Evolutionary conservation across 768 basidiomycete species (phyloP), one percentile per base, ranked within the genome.

Genomic region (Suillus paluster): DNA sequence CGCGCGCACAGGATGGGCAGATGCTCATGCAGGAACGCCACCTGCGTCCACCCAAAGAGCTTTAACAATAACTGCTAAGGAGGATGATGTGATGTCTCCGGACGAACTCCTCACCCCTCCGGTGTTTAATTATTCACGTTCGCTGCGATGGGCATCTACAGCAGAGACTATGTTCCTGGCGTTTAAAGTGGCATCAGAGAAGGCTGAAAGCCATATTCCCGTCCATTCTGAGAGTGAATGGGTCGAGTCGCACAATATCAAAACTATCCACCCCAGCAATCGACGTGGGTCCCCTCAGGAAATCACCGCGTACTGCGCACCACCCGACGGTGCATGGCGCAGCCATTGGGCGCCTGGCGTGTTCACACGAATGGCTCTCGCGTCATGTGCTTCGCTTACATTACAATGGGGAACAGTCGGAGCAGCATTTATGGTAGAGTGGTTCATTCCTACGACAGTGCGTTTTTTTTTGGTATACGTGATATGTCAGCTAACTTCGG

Each of bases 381-480:
- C 72, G 19, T 67, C 71, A 12, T 4, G 62, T 17, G 49, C 63
- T 17, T 66, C 69, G 17, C 55, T 73, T 5, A 50, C 62, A 9
- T 42, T 73, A 34, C 70, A 73, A 61, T 74, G 72, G 73, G 64
- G 60, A 10, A 69, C 70, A 3, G 50, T 65, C 9, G 70, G 72
- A 12, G 68, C 66, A 10, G 71, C 72, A 6, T 39, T 70, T 25
- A 25, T 70, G 15, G 63, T 68, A 17, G 66, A 69, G 21, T 66
- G 63, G 57, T 67, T 65, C 41, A 73, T 70, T 7, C 72, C 72
- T 15, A 73, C 72, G 5, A 64, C 61, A 14, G 57, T 45, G 12
- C 54, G n/a, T 25, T 52, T 45, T 21, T 17, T 17, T 27, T 27
- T n/a, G n/a, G 19, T 30, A 17, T 21, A 27, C 17, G 4, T 30